Conservation (phyloP, 129 eudicot species). For the Chrysanthemum seticuspe region DNA sequence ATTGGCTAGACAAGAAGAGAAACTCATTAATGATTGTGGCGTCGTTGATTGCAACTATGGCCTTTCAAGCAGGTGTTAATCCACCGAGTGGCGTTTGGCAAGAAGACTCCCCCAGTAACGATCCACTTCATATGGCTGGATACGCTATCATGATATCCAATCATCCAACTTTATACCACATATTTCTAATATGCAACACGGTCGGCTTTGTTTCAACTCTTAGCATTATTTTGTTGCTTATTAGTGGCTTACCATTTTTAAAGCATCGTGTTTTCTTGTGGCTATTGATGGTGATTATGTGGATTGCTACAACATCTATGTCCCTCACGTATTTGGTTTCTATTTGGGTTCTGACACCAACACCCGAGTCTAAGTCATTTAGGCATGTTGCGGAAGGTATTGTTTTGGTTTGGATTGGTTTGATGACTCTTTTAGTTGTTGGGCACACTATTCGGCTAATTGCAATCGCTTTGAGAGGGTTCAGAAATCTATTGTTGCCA, state of each 20-base stretch:
- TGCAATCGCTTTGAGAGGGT: not conserved
- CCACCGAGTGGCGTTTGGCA: slow-evolving; percentile 56
- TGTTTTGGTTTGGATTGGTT: slow-evolving; percentile 6
- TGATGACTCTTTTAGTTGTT: slow-evolving; percentile 9
- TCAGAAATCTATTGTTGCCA: slow-evolving; percentile 3
- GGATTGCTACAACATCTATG: slow-evolving; percentile 15
- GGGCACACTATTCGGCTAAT: slow-evolving; percentile 27
- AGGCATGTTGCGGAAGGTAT: not conserved
- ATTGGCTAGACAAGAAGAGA: slow-evolving; percentile 37
- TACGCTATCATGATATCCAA: not conserved
- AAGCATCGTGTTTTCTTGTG: slow-evolving; percentile 1
- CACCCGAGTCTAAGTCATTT: not conserved
- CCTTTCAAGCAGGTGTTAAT: slow-evolving; percentile 43
- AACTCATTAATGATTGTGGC: slow-evolving; percentile 48
- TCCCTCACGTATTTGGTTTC: slow-evolving; percentile 7
- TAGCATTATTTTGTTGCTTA: slow-evolving; percentile 16
- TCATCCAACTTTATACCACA: not conserved
- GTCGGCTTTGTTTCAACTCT: slow-evolving; percentile 15
- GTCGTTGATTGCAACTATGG: slow-evolving; percentile 48
- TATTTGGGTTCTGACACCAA: slow-evolving; percentile 2
- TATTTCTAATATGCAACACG: slow-evolving; percentile 1
- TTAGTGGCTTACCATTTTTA: slow-evolving; percentile 11
- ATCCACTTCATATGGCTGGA: not conserved
- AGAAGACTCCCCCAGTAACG: not conserved
- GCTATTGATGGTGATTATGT: slow-evolving; percentile 14